Base-by-base conservation (phyloP, 1,284 basidiomycete genomes). In the Porodaedalea pini region DNA sequence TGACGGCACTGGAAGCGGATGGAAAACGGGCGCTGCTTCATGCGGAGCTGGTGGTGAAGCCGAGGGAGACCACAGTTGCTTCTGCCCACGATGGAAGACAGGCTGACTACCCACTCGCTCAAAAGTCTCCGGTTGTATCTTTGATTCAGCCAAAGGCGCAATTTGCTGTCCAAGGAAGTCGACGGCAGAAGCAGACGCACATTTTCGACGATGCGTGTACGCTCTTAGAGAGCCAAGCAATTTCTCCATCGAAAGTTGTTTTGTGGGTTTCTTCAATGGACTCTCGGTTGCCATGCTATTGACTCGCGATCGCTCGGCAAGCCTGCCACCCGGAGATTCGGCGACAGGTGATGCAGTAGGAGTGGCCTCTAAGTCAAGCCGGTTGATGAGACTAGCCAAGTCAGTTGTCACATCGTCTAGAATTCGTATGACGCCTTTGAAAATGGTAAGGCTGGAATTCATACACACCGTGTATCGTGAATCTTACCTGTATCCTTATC, bases 351-450 rank as follows among this genome's bases (percentile, higher is more conserved):
- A 56, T 54, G 72, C 63, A 45, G 80, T 78, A 0, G 88, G 88
- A 0, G 88, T 89, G 2, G 86, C 85, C 64, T 89, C 82, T 2
- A 90, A 74, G 63, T 91, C 86, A 23, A 91, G 75, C 19, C 79
- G 78, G 62, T 84, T 87, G 69, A 92, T 88, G 11, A 92, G 73
- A 49, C 81, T 80, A 0, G 86, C 89, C 1, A 92, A 75, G 44
- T 91, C 89, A 54, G 88, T 82, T 0, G 88, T 90, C 0, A 85
- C 89, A 0, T 84, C 86, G 58, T 86, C 85, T 19, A 91, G 70
- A 19, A 89, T 78, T 0, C 82, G 86, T 1, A 90, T 66, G n/a
- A 81, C 80, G 57, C 78, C 88, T 83, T 27, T 64, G 31, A 54
- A 41, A 11, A 55, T 2, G 25, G 19, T 37, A 19, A 45, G 44